Conservation (phyloP, 2,329 filamentous ascomycete species). For the Venturiaceae sp. region DNA sequence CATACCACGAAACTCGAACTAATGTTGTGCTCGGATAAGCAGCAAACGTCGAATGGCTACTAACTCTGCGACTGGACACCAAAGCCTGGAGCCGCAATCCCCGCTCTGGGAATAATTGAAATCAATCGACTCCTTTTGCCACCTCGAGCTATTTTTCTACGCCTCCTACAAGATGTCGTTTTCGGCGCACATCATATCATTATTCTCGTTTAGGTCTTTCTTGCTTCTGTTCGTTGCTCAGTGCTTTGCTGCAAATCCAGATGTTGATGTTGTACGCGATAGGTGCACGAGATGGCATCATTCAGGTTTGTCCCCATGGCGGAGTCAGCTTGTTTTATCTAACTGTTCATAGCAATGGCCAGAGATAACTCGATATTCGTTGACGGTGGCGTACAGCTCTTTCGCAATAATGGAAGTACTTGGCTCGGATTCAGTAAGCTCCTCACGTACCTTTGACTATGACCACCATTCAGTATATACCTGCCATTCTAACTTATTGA, state of each 20-base stretch:
- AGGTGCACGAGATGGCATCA: not conserved
- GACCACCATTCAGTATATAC: not conserved
- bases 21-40: not conserved
- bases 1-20: too few species aligned
- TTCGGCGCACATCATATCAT: not conserved
- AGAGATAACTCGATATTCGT: constrained; percentile 3
- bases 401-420: not conserved
- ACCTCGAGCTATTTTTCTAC: not conserved
- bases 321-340: not conserved
- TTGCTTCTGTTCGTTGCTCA: not conserved
- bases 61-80: not conserved
- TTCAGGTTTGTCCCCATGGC: not conserved
- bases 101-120: not conserved
- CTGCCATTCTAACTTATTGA: not conserved
- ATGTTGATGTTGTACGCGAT: not conserved
- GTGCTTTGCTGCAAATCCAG: not conserved
- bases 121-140: not conserved
- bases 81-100: not conserved
- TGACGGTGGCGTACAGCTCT: constrained; percentile 5
- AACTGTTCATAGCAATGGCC: constrained; percentile 5
- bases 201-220: not conserved
- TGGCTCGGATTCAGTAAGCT: constrained; percentile 8
- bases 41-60: not conserved
- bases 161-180: not conserved
- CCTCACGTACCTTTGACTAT: not conserved